Base-by-base conservation (phyloP, 805 yeast species). In the Metschnikowia lunata region DNA sequence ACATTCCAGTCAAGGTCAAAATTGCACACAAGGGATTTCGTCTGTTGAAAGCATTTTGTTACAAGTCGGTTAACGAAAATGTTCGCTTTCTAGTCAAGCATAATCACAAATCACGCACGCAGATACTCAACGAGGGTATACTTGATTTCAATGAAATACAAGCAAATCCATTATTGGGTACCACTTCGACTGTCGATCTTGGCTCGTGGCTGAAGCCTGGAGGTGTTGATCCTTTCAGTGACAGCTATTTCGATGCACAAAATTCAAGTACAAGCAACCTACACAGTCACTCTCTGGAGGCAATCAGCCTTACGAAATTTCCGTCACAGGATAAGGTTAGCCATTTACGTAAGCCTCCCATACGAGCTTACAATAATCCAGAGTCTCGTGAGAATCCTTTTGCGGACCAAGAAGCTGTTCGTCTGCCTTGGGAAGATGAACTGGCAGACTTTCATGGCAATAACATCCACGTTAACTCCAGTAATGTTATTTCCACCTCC, bases 31-130 rank as follows among this genome's bases (percentile, higher is more conserved):
- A 63, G 13, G 67, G 66, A 4, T 65, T 58, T 42, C 72, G 69
- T 38, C 69, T 78, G 10, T 61, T 84, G 43, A 82, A 78, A 52
- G 79, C 78, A 48, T 83, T 75, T 60, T 83, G 86, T 56, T 80
- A 83, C 58, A 55, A 69, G 9, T 70, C 78, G 29, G 80, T 83
- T 40, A 82, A 82, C 57, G 70, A 73, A 28, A 73, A 76, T 28
- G 80, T 85, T 18, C 75, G 80, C 45, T 57, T 61, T 27, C 60
- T 83, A 47, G 82, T 81, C 4, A 62, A 60, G 43, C 66, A 64
- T 43, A 59, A 67, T 51, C 73, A 67, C 55, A 66, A 64, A 52
- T 59, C 72, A 11, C 62, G 60, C 50, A 51, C 51, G 26, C 67
- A 64, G 48, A 58, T 68, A 33, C 51, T 66, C 34, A 58, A 57